phyloP scores from a whole-genome alignment of 164 flowering plant genomes.

The Magnolia changhungtana region DNA sequence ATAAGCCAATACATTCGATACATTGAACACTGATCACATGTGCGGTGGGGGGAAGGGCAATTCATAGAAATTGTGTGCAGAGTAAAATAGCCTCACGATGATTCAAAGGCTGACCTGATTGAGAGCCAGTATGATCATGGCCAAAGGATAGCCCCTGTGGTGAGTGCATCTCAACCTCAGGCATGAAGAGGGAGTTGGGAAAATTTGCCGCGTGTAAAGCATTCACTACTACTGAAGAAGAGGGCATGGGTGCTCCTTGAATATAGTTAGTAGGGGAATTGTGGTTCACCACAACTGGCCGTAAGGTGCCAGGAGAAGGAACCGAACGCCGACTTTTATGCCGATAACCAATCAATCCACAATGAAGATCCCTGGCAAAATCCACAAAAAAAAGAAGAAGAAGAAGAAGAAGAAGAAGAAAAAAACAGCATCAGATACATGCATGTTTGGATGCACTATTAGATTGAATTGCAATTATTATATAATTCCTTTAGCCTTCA shows the following conservation, averaged over 20 bases:
- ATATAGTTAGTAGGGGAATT: slow-evolving; percentile 14
- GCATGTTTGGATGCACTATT: neutral
- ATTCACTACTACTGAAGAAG: slow-evolving; percentile 1
- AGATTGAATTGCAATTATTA: neutral
- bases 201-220: neutral
- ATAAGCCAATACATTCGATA: too few species aligned
- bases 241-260: slow-evolving; percentile 1
- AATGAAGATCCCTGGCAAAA: slow-evolving; percentile 55
- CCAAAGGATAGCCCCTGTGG: slow-evolving; percentile 6
- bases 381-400: neutral
- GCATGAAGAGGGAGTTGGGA: neutral
- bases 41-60: neutral
- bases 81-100: neutral
- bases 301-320: slow-evolving; percentile 9
- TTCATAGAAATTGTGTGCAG: neutral
- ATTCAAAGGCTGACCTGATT: slow-evolving; percentile 15
- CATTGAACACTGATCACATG: neutral
- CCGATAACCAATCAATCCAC: slow-evolving; percentile 53
- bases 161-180: neutral
- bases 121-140: slow-evolving; percentile 12
- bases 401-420: neutral
- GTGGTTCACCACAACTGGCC: slow-evolving; percentile 23
- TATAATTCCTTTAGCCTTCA: too few species aligned
- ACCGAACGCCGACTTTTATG: slow-evolving; percentile 14
- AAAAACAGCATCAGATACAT: neutral